Evolutionary conservation across 1,139 yeast genomes (phyloP).

Genomic region (Suhomyces yuchorum): DNA sequence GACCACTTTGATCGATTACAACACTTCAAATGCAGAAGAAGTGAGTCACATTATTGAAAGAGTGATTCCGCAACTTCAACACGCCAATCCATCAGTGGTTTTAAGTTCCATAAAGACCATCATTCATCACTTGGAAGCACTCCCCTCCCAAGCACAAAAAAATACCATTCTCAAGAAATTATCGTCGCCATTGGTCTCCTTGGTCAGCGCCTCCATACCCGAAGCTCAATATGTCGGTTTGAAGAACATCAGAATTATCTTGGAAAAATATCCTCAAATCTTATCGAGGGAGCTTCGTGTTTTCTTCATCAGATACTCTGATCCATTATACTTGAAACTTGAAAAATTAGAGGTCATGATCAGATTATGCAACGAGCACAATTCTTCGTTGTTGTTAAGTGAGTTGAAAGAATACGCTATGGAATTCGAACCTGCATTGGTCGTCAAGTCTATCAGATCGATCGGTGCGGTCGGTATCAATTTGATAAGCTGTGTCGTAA

Average conservation of each 20-base stretch:
- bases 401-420: slow-evolving; percentile 91
- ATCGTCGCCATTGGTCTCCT: slow-evolving; percentile 89
- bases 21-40: slow-evolving; percentile 57
- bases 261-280: slow-evolving; percentile 84
- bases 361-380: slow-evolving; percentile 72
- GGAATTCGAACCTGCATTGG: slow-evolving; percentile 93
- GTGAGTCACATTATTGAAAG: slow-evolving; percentile 88
- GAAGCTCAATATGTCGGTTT: slow-evolving; percentile 96
- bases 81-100: slow-evolving; percentile 95
- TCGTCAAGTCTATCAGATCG: slow-evolving; percentile 76
- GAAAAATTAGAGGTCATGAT: slow-evolving; percentile 92
- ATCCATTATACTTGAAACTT: slow-evolving; percentile 88
- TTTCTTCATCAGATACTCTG: slow-evolving; percentile 91
- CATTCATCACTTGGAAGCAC: slow-evolving; percentile 64
- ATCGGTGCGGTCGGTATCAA: slow-evolving; percentile 90
- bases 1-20: slow-evolving; percentile 75
- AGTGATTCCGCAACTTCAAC: slow-evolving; percentile 94
- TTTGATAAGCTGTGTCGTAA: slow-evolving; percentile 58
- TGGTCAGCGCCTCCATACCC: slow-evolving; percentile 81
- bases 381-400: slow-evolving; percentile 68
- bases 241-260: slow-evolving; percentile 84
- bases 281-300: slow-evolving; percentile 82
- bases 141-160: slow-evolving; percentile 36
- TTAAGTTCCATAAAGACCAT: slow-evolving; percentile 83
- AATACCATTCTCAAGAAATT: slow-evolving; percentile 63